Conservation (phyloP, 2,329 filamentous ascomycete species). For the Curvularia verruculosa region DNA sequence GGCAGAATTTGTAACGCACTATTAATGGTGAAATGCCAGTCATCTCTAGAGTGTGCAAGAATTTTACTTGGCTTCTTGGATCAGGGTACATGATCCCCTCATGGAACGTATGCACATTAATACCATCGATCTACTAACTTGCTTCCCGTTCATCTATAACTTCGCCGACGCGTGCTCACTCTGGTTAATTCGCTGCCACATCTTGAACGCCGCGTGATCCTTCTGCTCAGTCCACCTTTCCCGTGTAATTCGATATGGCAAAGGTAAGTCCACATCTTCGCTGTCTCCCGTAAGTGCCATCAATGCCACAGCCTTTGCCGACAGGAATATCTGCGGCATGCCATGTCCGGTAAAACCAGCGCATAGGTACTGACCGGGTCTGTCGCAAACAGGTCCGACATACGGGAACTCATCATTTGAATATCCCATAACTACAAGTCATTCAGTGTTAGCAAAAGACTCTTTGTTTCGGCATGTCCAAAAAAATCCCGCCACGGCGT, state of each 20-base stretch:
- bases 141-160: background rate
- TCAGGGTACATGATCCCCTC: background rate
- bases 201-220: slow-evolving; percentile 10
- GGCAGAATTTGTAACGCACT: background rate
- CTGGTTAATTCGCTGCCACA: slow-evolving; percentile 7
- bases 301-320: slow-evolving; percentile 48
- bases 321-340: slow-evolving; percentile 35
- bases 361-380: slow-evolving; percentile 21
- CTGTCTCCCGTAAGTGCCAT: slow-evolving; percentile 15
- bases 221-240: slow-evolving; percentile 13
- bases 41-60: background rate
- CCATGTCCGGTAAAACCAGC: slow-evolving; percentile 29
- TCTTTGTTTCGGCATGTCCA: background rate
- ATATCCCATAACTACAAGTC: slow-evolving; percentile 18
- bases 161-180: slow-evolving; percentile 1
- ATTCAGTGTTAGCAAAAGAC: background rate
- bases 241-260: slow-evolving; percentile 13
- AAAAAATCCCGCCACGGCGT: background rate
- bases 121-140: background rate
- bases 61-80: no score
- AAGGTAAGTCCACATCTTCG: slow-evolving; percentile 13
- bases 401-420: slow-evolving; percentile 23
- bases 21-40: background rate
- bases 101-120: background rate
- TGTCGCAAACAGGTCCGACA: slow-evolving; percentile 15